Base-by-base conservation (phyloP, 2,329 filamentous ascomycete species). In the Monosporascus sp. region DNA sequence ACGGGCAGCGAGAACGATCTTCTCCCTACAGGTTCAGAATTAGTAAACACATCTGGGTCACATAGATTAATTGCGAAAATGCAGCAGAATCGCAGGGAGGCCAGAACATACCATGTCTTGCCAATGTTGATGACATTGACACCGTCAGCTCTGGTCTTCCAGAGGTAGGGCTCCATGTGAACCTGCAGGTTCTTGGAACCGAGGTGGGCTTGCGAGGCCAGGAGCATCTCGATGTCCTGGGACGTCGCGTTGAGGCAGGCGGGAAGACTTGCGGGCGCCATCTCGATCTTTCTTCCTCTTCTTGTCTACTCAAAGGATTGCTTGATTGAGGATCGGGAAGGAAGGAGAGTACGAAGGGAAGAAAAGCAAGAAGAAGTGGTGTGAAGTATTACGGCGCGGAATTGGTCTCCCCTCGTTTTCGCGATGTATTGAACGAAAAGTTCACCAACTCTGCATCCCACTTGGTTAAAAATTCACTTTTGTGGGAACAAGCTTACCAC, bases 171-270 rank as follows among this genome's bases (percentile, higher is more conserved):
- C 81, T 96, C 90, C 91, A 97, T 97, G 84, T 97, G 92, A 74
- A 95, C 90, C 85, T 97, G 94, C 70, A 99, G 78, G 87, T 99
- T 99, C 90, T 97, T 97, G 80, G 88, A 90, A 71, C 94, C 94
- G 69, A 97, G 85, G 80, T 99, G 95, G 80, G 82, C 85, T 82
- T 97, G 92, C 71, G 95, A 92, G 72, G 92, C 89, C 70, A 99
- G 89, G 73, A 99, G 90, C 89, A 92, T 94, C 89, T 99, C 94
- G 81, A 99, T 95, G 83, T 99, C 94, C 82, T 95, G 87, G 74
- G 87, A 87, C 71, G 94, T 97, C 73, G 94, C 90, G 84, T 96
- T 94, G 88, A 99, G 96, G 72, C 88, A 82, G 65, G 92, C 82
- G 75, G 94, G 94, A 66, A 97, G 88, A 82, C 97, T 96, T 71